Evolutionary conservation across 768 basidiomycete species (phyloP).

Genomic region (Wakefieldia striispora): DNA sequence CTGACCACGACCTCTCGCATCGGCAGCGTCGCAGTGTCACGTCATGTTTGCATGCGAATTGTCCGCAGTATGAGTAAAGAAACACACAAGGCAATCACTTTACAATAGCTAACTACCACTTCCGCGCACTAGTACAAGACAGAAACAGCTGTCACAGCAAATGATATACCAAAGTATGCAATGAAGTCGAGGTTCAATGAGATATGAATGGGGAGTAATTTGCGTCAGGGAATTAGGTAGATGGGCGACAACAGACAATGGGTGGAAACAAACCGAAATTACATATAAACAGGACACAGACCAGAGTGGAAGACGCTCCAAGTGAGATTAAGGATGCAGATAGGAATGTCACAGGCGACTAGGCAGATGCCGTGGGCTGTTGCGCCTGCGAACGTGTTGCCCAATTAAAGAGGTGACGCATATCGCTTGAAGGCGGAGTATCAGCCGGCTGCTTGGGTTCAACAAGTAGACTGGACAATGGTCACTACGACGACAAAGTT

Average conservation of each 20-base stretch:
- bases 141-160: slow-evolving; percentile 28
- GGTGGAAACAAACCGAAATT: slow-evolving; percentile 23
- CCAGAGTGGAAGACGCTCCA: slow-evolving; percentile 14
- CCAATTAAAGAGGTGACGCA: slow-evolving; percentile 81
- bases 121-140: slow-evolving; percentile 28
- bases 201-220: slow-evolving; percentile 19
- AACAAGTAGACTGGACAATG: slow-evolving; percentile 59
- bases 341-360: slow-evolving; percentile 20
- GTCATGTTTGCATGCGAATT: slow-evolving; percentile 1
- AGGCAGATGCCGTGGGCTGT: slow-evolving; percentile 36
- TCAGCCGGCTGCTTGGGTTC: slow-evolving; percentile 83
- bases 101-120: slow-evolving; percentile 19
- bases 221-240: slow-evolving; percentile 26
- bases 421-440: slow-evolving; percentile 57
- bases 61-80: too few relatives aligned
- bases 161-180: slow-evolving; percentile 28
- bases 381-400: slow-evolving; percentile 56
- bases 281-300: slow-evolving; percentile 29
- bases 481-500: not conserved
- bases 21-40: too few relatives aligned
- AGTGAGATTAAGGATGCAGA: slow-evolving; percentile 7
- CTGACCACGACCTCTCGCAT: too few relatives aligned
- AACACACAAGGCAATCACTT: too few relatives aligned
- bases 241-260: slow-evolving; percentile 20
- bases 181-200: slow-evolving; percentile 25